Conservation (phyloP, 2,329 filamentous ascomycete species). For the Nothophaeocryptopus gaeumannii region DNA sequence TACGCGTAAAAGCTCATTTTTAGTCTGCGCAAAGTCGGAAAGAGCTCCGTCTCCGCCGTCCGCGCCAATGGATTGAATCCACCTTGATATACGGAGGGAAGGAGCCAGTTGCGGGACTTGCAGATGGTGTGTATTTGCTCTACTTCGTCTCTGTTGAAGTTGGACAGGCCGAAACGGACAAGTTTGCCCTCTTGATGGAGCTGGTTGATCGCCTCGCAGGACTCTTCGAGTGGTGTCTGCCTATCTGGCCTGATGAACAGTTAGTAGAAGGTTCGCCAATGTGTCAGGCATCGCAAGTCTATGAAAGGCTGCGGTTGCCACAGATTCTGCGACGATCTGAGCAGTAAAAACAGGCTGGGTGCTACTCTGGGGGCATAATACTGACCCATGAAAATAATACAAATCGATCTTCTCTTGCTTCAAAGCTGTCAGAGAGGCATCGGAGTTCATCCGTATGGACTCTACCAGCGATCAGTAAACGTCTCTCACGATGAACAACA, state of each 20-base stretch:
- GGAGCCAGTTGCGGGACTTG: conserved; percentile 40
- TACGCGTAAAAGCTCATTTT: conserved; percentile 46
- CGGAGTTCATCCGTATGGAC: conserved; percentile 23
- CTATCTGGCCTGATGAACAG: conserved; percentile 38
- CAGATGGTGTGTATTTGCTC: conserved; percentile 46
- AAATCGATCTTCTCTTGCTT: conserved; percentile 34
- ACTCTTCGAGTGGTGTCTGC: conserved; percentile 44
- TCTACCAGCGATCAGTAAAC: no score
- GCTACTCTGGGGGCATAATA: conserved; percentile 39
- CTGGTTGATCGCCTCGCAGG: conserved; percentile 47
- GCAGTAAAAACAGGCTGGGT: conserved; percentile 40
- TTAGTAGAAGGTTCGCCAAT: neutral
- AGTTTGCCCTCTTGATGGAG: conserved; percentile 48
- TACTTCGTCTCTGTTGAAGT: conserved; percentile 49
- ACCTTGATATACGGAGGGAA: conserved; percentile 49
- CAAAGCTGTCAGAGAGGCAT: conserved; percentile 29
- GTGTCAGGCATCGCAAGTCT: no score
- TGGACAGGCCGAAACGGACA: conserved; percentile 46
- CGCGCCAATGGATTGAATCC: conserved; percentile 43
- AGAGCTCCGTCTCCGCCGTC: conserved; percentile 32
- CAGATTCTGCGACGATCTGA: no score
- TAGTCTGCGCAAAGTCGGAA: conserved; percentile 44
- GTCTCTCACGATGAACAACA: no score
- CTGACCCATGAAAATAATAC: conserved; percentile 46
- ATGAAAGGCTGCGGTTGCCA: no score